Evolutionary conservation across 208 protist genomes (phyloP).

Genomic region (Acanthamoeba rhysodes): DNA sequence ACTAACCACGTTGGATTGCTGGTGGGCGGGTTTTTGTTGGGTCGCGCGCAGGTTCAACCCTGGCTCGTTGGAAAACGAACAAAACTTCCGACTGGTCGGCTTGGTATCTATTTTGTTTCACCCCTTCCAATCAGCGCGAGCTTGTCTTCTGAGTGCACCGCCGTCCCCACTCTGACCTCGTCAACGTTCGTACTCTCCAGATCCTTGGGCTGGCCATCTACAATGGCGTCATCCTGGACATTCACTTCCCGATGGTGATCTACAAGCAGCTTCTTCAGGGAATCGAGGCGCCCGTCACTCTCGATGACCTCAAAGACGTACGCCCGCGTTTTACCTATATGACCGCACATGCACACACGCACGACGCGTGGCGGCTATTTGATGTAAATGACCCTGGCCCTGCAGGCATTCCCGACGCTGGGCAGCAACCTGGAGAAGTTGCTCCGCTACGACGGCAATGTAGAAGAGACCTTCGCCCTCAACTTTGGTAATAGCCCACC

Average conservation of each 20-base stretch:
- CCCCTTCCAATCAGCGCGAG: background rate
- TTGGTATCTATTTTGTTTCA: background rate
- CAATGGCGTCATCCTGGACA: conserved; percentile 95
- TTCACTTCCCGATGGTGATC: conserved; percentile 94
- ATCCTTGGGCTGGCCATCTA: conserved; percentile 96
- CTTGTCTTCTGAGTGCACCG: no score
- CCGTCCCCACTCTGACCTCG: background rate
- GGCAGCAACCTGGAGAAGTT: conserved; percentile 78
- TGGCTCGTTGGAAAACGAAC: background rate
- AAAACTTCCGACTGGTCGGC: conserved; percentile 40
- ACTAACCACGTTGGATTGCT: background rate
- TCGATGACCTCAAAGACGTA: conserved; percentile 86
- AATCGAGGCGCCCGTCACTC: conserved; percentile 81
- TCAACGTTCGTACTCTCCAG: conserved; percentile 31
- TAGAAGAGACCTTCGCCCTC: conserved; percentile 88
- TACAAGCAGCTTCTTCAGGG: conserved; percentile 92
- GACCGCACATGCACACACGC: background rate
- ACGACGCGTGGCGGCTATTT: no score
- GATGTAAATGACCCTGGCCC: no score
- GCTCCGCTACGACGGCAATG: conserved; percentile 83
- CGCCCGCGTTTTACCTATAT: background rate
- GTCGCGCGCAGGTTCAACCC: conserved; percentile 33
- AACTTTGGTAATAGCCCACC: conserved; percentile 80
- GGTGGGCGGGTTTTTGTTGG: background rate
- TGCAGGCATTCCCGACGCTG: conserved; percentile 24